phyloP scores from a whole-genome alignment of 2,329 filamentous ascomycete genomes.

The Tolypocladium amazonense region DNA sequence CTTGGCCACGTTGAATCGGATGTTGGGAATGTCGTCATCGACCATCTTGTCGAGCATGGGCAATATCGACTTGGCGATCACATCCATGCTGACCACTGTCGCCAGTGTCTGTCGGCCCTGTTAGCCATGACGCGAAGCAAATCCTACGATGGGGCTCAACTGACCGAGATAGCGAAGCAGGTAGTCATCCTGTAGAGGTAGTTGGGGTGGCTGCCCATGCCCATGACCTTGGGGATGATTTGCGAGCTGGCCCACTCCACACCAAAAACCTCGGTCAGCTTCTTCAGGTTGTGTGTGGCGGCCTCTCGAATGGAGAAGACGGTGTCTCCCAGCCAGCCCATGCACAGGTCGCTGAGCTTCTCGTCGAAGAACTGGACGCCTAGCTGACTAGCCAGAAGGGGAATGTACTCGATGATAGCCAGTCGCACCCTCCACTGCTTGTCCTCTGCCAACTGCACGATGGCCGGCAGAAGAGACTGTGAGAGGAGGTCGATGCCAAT shows the following conservation, averaged over 20 bases:
- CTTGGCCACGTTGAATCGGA: constrained; percentile 98
- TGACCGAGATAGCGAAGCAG: constrained; percentile 96
- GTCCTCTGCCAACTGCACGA: constrained; percentile 94
- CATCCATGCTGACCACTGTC: constrained; percentile 82
- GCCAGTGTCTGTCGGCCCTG: constrained; percentile 63
- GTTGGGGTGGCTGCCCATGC: constrained; percentile 96
- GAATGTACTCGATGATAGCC: constrained; percentile 98
- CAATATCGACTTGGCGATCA: constrained; percentile 86
- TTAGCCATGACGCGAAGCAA: not conserved
- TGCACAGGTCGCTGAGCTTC: constrained; percentile 88
- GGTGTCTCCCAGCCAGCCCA: constrained; percentile 97
- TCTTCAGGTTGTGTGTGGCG: constrained; percentile 94
- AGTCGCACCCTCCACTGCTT: constrained; percentile 98
- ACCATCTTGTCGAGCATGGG: constrained; percentile 95
- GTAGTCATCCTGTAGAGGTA: constrained; percentile 99
- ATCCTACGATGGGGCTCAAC: constrained; percentile 22
- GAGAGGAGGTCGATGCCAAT: constrained; percentile 97
- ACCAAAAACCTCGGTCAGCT: constrained; percentile 96
- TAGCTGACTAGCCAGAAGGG: constrained; percentile 86
- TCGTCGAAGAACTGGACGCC: constrained; percentile 98
- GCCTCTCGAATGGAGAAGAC: constrained; percentile 98
- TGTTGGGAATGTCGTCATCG: constrained; percentile 92
- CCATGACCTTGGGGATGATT: constrained; percentile 97
- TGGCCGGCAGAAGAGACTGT: constrained; percentile 91
- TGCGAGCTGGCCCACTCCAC: constrained; percentile 95